Base-by-base conservation (phyloP, 1,139 yeast genomes). In the Kodamaea arcana region DNA sequence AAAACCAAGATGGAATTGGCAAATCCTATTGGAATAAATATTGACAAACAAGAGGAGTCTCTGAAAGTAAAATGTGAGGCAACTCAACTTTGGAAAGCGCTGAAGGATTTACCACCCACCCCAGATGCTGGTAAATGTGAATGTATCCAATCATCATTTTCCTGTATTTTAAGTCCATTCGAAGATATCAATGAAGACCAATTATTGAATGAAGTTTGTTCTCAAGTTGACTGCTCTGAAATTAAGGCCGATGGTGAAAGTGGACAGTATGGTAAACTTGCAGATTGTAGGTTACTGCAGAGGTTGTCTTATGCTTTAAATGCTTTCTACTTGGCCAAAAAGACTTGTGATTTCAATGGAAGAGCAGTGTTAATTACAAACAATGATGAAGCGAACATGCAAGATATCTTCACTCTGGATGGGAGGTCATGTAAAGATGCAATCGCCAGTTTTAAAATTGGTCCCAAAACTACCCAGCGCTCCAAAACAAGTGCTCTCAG, bases 251-350 rank as follows among this genome's bases (percentile, higher is more conserved):
- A 77, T 52, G 80, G 82, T 1, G 45, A 50, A 8, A 40, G 42
- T 2, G 86, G 85, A 0, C 39, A 37, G 2, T 81, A 79, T 50
- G 88, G 88, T 1, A 52, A 54, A n/a, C 76, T 62, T 50, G 69
- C 85, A 1, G 76, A 69, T 40, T 82, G 88, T 48, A 51, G 72
- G 12, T 47, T 67, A 4, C 54, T 56, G 11, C 82, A 78, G 45
- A 71, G 71, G 45, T 58, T 77, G 1, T 73, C 83, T 0, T 70
- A 67, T 44, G 74, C 73, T 15, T 56, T 79, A 44, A 77, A 79
- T 50, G 62, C 70, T 46, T 58, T 69, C 39, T 78, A 66, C 47
- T 48, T 52, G n/a, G 50, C 54, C 8, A 47, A 52, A 2, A 27
- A 34, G 11, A 39, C 36, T 21, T 72, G 79, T 46, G 57, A 64